phyloP scores from a whole-genome alignment of 129 eudicot species.

The Lactuca saligna region DNA sequence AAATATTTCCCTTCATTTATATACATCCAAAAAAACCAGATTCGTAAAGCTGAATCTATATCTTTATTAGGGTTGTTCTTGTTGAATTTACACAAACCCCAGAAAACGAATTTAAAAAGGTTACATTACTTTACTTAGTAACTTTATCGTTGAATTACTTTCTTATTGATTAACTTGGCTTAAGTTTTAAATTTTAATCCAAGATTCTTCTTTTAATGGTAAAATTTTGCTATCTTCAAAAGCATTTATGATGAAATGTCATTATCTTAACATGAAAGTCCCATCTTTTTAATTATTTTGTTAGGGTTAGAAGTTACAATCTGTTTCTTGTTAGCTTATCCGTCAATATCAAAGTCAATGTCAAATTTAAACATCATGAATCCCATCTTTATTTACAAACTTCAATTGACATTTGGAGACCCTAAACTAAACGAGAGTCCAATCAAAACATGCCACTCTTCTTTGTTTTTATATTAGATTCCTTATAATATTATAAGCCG shows the following conservation, averaged over 20 bases:
- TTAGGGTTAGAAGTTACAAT: conserved; percentile 43
- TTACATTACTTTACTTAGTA: background rate
- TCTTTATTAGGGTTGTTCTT: conserved; percentile 1
- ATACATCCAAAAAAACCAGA: background rate
- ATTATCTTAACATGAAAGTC: conserved; percentile 24
- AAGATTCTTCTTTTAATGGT: conserved; percentile 35
- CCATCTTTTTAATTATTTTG: conserved; percentile 21
- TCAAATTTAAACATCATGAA: conserved; percentile 22
- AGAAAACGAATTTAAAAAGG: conserved; percentile 2
- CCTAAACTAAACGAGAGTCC: conserved; percentile 2
- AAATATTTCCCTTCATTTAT: background rate
- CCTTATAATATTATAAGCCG: conserved; percentile 1
- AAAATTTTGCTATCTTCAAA: conserved; percentile 33
- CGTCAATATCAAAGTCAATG: conserved; percentile 32
- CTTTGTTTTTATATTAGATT: conserved; percentile 15
- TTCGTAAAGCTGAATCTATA: background rate
- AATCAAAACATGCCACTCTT: conserved; percentile 27
- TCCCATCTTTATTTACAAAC: conserved; percentile 26
- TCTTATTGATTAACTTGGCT: conserved; percentile 21
- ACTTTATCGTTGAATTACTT: conserved; percentile 8
- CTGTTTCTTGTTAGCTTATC: conserved; percentile 36
- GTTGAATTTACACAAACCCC: conserved; percentile 3
- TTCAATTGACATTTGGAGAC: conserved; percentile 19
- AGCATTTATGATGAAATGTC: conserved; percentile 30
- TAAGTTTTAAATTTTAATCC: conserved; percentile 25